Conservation (phyloP, 2,329 filamentous ascomycete species). For the Monosporascus sp. region DNA sequence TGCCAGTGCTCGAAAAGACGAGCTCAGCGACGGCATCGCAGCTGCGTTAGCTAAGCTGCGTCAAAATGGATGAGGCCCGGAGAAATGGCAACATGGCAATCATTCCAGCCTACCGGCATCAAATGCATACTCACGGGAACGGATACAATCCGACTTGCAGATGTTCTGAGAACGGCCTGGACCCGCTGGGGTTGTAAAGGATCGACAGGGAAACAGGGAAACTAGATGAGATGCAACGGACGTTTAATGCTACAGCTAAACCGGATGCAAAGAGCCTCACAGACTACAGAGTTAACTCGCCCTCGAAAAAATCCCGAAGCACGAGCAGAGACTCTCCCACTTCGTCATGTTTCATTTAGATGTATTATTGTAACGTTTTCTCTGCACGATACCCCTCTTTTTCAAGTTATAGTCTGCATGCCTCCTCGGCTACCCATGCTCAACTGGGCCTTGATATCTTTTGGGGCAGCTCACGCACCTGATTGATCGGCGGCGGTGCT, state of each 20-base stretch:
- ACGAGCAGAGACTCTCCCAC: neutral
- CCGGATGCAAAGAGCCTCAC: neutral
- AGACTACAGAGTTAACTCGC: neutral
- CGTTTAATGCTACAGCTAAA: neutral
- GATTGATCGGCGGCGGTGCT: too few relatives aligned
- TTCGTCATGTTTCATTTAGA: neutral
- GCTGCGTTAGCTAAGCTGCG: conserved; percentile 56
- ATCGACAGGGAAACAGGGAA: too few relatives aligned
- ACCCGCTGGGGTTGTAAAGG: too few relatives aligned
- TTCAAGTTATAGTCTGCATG: too few relatives aligned
- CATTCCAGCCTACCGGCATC: neutral
- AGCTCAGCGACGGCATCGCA: conserved; percentile 52
- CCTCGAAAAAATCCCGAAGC: too few relatives aligned
- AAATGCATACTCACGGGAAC: too few relatives aligned
- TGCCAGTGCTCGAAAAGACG: conserved; percentile 23
- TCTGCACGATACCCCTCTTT: neutral
- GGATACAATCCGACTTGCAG: too few relatives aligned
- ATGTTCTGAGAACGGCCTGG: too few relatives aligned
- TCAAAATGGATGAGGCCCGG: conserved; percentile 30
- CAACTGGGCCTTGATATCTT: neutral
- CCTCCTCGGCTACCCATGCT: too few relatives aligned
- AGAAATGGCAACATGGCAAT: neutral
- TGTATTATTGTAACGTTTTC: neutral
- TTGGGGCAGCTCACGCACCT: too few relatives aligned
- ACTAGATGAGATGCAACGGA: neutral